These are phyloP conservation scores for Mycena indigotica DNA, from an alignment of 768 basidiomycete species.

Conservation along the genomic window DNA sequence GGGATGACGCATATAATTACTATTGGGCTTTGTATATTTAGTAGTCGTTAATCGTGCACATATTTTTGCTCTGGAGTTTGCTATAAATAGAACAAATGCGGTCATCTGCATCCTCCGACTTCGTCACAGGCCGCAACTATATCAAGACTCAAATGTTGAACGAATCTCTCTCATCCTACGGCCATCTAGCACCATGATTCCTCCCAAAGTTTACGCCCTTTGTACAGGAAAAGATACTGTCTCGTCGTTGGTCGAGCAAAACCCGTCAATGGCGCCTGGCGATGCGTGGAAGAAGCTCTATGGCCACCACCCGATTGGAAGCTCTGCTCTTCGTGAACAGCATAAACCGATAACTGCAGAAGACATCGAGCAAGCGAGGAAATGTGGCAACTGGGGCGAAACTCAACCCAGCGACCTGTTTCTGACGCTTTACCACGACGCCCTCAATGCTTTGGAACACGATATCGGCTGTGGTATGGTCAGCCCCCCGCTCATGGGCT, in stretches of 20 bases:
- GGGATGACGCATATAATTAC: constrained; percentile 15
- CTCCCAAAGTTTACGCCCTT: constrained; percentile 34
- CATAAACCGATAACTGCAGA: constrained; percentile 35
- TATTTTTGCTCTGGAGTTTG: neutral
- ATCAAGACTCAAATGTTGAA: neutral
- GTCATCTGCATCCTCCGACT: neutral
- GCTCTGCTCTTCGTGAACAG: constrained; percentile 23
- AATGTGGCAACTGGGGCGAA: constrained; percentile 55
- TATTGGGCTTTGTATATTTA: constrained; percentile 6
- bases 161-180: neutral
- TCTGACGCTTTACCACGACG: constrained; percentile 60
- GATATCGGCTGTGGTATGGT: constrained; percentile 59
- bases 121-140: neutral
- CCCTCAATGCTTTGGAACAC: constrained; percentile 57
- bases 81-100: constrained; percentile 8
- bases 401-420: constrained; percentile 58
- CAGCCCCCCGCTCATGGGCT: constrained; percentile 64
- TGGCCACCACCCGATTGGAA: constrained; percentile 25
- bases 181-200: constrained; percentile 20
- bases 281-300: constrained; percentile 45
- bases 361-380: constrained; percentile 48
- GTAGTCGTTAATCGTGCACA: neutral
- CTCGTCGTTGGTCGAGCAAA: constrained; percentile 43
- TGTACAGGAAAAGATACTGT: constrained; percentile 38
- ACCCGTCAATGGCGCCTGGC: constrained; percentile 37